Evolutionary conservation across 169 alveolate genomes (phyloP).

Genomic region (Plasmodium vivax): DNA sequence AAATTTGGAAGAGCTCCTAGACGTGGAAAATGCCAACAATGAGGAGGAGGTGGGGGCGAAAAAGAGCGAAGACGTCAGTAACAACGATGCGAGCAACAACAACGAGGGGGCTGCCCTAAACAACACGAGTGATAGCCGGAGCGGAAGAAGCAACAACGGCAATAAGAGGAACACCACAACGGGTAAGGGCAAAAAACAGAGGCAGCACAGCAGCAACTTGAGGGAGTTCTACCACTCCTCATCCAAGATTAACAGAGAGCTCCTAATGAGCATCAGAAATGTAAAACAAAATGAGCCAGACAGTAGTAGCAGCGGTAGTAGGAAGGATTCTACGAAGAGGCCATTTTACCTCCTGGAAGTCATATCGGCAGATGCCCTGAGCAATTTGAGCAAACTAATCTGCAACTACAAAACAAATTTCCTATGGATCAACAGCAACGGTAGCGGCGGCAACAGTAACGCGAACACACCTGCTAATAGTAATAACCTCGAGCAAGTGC

Average conservation of each 20-base stretch:
- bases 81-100: background rate
- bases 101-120: background rate
- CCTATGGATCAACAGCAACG: slow-evolving; percentile 47
- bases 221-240: slow-evolving; percentile 20
- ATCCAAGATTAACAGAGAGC: slow-evolving; percentile 50
- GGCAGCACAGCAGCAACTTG: background rate
- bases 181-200: background rate
- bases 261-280: slow-evolving; percentile 41
- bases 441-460: slow-evolving; percentile 12
- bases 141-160: background rate
- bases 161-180: background rate
- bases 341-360: slow-evolving; percentile 55
- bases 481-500: slow-evolving; percentile 72
- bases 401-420: slow-evolving; percentile 71
- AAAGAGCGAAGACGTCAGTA: background rate
- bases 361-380: slow-evolving; percentile 57
- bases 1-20: slow-evolving; percentile 40
- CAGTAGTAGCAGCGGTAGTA: background rate
- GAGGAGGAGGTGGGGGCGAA: background rate
- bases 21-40: background rate
- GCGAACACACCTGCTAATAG: background rate
- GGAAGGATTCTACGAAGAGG: slow-evolving; percentile 10
- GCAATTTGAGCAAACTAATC: slow-evolving; percentile 57
- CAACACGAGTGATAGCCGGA: background rate
- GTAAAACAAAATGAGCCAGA: slow-evolving; percentile 32